phyloP scores from a whole-genome alignment of 108 stramenopile species.

The Skeletonema tropicum region DNA sequence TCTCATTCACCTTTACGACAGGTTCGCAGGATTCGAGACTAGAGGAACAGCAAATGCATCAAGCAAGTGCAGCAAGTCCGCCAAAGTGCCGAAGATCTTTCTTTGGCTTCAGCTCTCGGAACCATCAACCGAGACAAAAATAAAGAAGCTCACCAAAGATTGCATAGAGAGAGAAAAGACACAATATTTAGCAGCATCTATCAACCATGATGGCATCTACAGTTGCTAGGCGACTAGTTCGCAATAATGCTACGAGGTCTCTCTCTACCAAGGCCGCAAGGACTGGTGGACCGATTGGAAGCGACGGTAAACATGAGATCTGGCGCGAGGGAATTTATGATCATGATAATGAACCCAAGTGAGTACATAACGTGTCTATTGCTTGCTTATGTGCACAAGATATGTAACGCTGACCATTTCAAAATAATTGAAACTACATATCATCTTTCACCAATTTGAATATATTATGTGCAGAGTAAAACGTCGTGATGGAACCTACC shows the following conservation, averaged over 20 bases:
- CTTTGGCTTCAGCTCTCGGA: neutral
- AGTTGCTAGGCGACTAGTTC: slow-evolving; percentile 15
- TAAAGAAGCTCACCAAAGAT: neutral
- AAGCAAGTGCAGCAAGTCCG: neutral
- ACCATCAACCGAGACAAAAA: neutral
- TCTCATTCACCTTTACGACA: neutral
- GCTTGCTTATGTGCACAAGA: neutral
- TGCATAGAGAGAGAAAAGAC: neutral
- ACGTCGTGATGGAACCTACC: slow-evolving; percentile 88
- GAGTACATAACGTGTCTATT: slow-evolving; percentile 21
- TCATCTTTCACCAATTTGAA: neutral
- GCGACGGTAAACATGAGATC: slow-evolving; percentile 89
- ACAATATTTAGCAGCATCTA: too few relatives aligned
- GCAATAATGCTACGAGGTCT: slow-evolving; percentile 16
- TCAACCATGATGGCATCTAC: slow-evolving; percentile 27
- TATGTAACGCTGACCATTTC: neutral
- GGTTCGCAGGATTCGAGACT: too few relatives aligned
- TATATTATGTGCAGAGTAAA: slow-evolving; percentile 67
- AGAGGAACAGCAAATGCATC: too few relatives aligned
- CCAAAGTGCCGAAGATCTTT: neutral
- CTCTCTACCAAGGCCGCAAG: slow-evolving; percentile 42
- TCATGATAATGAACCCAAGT: slow-evolving; percentile 93
- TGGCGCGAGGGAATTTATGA: slow-evolving; percentile 91
- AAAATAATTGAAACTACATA: neutral
- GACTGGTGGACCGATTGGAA: slow-evolving; percentile 67